phyloP scores from a whole-genome alignment of 495 filamentous ascomycete genomes.

The Astrocystis sublimbata region DNA sequence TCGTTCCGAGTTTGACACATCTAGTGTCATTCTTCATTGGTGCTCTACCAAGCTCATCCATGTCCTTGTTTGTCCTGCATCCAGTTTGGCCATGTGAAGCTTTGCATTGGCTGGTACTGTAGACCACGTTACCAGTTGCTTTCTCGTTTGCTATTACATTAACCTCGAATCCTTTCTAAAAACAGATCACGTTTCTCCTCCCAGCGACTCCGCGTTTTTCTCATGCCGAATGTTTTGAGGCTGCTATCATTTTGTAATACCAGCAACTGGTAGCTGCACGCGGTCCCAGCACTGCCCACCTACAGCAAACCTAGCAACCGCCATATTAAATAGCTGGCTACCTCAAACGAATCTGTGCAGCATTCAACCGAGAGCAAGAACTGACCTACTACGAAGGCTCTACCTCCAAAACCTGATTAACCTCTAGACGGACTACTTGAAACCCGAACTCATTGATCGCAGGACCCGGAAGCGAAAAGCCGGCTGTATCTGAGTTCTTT shows the following conservation, averaged over 20 bases:
- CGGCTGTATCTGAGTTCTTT: too few relatives aligned
- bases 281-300: not conserved
- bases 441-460: not conserved
- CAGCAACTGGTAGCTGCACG: not conserved
- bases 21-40: constrained; percentile 17
- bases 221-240: constrained; percentile 4
- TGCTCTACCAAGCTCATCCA: constrained; percentile 11
- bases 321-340: constrained; percentile 3
- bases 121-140: constrained; percentile 4
- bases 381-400: constrained; percentile 12
- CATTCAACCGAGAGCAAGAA: constrained; percentile 3
- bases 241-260: constrained; percentile 1
- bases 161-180: not conserved
- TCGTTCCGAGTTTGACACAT: constrained; percentile 21
- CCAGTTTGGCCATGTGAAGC: constrained; percentile 14
- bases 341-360: not conserved
- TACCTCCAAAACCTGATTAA: not conserved
- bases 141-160: not conserved
- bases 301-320: constrained; percentile 6
- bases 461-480: too few relatives aligned
- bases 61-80: constrained; percentile 18
- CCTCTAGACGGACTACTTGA: not conserved
- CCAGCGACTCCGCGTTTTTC: constrained; percentile 9
- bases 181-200: not conserved
- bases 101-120: not conserved